Evolutionary conservation across 148 eudicot genomes (phyloP).

Genomic region (Rhododendron griersonianum): DNA sequence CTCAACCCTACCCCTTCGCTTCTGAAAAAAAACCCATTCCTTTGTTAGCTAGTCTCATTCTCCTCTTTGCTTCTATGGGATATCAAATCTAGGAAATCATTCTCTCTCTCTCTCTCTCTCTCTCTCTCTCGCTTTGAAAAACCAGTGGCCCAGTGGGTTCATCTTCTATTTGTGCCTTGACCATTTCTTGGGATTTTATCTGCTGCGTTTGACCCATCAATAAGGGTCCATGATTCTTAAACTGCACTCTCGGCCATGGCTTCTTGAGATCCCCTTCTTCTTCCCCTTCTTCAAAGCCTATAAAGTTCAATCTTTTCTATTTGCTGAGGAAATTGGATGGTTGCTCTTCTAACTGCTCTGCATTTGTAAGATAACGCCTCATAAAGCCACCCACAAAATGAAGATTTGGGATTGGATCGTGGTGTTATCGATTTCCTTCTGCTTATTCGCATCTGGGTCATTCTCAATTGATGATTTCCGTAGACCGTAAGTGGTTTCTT

Average conservation of each 20-base stretch:
- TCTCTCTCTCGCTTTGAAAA: background rate
- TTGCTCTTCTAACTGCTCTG: background rate
- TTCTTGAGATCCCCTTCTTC: constrained; percentile 6
- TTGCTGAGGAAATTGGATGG: background rate
- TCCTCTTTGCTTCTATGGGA: background rate
- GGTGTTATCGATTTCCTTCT: constrained; percentile 24
- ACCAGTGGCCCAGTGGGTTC: background rate
- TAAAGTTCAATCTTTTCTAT: background rate
- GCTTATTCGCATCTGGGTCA: constrained; percentile 36
- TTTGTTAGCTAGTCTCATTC: background rate
- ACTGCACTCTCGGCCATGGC: constrained; percentile 7
- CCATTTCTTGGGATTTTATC: background rate
- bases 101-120: background rate
- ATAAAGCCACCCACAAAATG: constrained; percentile 28
- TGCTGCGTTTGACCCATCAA: background rate
- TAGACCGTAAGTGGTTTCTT: constrained; percentile 54
- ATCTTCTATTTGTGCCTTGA: background rate
- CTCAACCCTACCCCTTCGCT: background rate
- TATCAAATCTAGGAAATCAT: background rate
- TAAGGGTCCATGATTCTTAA: background rate
- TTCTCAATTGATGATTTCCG: constrained; percentile 46
- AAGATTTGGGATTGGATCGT: constrained; percentile 40
- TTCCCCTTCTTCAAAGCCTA: background rate
- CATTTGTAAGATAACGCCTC: constrained; percentile 14
- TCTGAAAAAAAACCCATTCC: background rate